Base-by-base conservation (phyloP, 2,329 filamentous ascomycete genomes). In the Fusarium devonianum region DNA sequence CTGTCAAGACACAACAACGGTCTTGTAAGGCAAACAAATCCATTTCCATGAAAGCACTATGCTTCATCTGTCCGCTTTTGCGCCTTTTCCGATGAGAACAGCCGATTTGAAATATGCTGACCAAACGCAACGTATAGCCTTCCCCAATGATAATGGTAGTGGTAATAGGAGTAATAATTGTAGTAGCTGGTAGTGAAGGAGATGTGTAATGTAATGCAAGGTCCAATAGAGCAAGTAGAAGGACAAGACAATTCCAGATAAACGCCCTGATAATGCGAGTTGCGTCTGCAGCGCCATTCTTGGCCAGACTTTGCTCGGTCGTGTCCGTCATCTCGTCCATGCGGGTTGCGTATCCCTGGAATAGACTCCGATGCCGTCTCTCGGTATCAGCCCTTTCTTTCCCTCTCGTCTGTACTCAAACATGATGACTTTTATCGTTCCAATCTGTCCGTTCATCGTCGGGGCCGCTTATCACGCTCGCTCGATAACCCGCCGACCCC, bases 381-480 rank as follows among this genome's bases (percentile, higher is more conserved):
- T 45, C 12, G 38, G 32, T 14, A 22, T 35, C 25, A 17, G 37
- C 33, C 36, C 23, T 36, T 41, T 40, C 42, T 30, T 32, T 19
- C 23, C 23, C 39, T 53, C 43, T 51, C 47, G 50, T 56, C 49
- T 47, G 33, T 49, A 49, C 40, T 56, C 44, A 53, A 56, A 53
- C 53, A 59, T 51, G 41, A 47, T 43, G 43, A 36, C 47, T 46
- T 35, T 37, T 18, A 30, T 43, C 39, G 19, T 35, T 39, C 41
- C 52, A 40, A 35, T 36, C 38, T 46, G 17, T 43, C 34, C 51
- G 29, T 37, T 60, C 33, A 81, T 62, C 77, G 76, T 67, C 81
- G 75, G 56, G 71, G 75, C 66, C 81, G 74, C 73, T 84, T 84
- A 53, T 84, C 80, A 49, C 77, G 73, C 28, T 81, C 78, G 60